phyloP scores from a whole-genome alignment of 2,329 filamentous ascomycete genomes.

The Gnomoniopsis smithogilvyi region DNA sequence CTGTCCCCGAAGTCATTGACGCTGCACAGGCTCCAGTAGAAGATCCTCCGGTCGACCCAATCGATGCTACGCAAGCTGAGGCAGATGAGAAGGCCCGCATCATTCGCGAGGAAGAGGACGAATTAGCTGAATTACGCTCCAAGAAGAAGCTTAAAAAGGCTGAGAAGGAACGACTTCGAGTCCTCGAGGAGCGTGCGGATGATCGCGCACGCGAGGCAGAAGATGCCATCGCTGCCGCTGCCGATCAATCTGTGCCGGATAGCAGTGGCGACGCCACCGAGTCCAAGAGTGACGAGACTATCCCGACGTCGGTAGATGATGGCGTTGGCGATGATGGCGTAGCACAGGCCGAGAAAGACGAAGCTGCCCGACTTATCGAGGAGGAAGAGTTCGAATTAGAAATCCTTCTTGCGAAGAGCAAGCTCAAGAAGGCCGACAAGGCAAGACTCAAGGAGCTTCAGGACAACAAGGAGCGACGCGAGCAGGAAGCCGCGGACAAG shows the following conservation, averaged over 20 bases:
- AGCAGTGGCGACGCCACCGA: neutral
- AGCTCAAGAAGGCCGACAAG: constrained; percentile 9
- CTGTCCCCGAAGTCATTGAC: neutral
- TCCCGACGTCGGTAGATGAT: constrained; percentile 6
- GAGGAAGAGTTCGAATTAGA: constrained; percentile 14
- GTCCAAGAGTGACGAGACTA: constrained; percentile 8
- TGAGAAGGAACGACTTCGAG: constrained; percentile 7
- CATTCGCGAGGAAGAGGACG: constrained; percentile 14
- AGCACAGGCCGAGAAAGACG: constrained; percentile 7
- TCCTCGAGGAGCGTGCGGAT: constrained; percentile 9
- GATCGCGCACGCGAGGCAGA: constrained; percentile 12
- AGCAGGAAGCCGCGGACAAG: constrained; percentile 11
- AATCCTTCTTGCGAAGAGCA: constrained; percentile 9
- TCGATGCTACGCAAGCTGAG: constrained; percentile 5
- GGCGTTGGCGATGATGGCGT: neutral
- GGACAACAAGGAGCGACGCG: constrained; percentile 10
- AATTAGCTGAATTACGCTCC: constrained; percentile 2
- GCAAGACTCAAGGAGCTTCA: constrained; percentile 12
- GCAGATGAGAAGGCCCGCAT: constrained; percentile 12
- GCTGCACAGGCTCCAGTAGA: neutral
- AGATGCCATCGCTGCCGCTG: neutral
- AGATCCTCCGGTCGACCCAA: neutral
- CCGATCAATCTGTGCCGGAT: neutral
- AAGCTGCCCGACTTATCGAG: constrained; percentile 7
- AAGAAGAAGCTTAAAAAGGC: constrained; percentile 12